Evolutionary conservation across 495 filamentous ascomycete genomes (phyloP).

Genomic region (Aspergillus wentii): DNA sequence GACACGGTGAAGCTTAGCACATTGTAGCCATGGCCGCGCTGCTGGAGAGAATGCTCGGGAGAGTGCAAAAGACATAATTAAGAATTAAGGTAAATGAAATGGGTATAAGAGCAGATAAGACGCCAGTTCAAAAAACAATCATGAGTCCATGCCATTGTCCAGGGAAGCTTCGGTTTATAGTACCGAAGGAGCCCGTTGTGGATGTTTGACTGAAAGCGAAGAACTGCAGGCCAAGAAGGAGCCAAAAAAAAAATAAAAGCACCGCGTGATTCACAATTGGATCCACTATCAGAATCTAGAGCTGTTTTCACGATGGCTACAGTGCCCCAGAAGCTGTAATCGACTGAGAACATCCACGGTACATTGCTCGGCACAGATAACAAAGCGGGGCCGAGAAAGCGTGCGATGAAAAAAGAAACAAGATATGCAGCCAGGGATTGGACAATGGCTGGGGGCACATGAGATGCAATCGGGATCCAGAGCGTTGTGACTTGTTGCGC

Average conservation of each 20-base stretch:
- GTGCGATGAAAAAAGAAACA: conserved; percentile 6
- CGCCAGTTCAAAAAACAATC: not conserved
- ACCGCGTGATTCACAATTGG: conserved; percentile 28
- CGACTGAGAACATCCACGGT: conserved; percentile 20
- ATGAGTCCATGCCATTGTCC: no score
- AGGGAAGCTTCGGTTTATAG: conserved; percentile 12
- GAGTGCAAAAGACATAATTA: conserved; percentile 14
- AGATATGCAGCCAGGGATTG: conserved; percentile 1
- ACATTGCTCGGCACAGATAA: no score
- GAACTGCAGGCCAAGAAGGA: conserved; percentile 5
- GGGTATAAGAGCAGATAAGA: not conserved
- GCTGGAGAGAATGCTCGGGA: conserved; percentile 9
- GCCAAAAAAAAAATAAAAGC: conserved; percentile 14
- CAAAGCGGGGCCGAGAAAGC: conserved; percentile 6
- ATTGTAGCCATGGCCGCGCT: conserved; percentile 8
- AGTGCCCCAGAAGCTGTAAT: conserved; percentile 20
- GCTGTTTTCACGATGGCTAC: conserved; percentile 28
- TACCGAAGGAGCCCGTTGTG: conserved; percentile 1
- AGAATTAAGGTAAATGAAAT: conserved; percentile 1
- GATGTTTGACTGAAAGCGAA: conserved; percentile 3
- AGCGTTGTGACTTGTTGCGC: conserved; percentile 8
- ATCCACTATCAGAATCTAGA: conserved; percentile 10
- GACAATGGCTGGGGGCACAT: conserved; percentile 2
- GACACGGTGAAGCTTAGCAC: conserved; percentile 2
- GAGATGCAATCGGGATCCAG: conserved; percentile 17